Base-by-base conservation (phyloP, 2,329 filamentous ascomycete species). In the Fusarium sublunatum region DNA sequence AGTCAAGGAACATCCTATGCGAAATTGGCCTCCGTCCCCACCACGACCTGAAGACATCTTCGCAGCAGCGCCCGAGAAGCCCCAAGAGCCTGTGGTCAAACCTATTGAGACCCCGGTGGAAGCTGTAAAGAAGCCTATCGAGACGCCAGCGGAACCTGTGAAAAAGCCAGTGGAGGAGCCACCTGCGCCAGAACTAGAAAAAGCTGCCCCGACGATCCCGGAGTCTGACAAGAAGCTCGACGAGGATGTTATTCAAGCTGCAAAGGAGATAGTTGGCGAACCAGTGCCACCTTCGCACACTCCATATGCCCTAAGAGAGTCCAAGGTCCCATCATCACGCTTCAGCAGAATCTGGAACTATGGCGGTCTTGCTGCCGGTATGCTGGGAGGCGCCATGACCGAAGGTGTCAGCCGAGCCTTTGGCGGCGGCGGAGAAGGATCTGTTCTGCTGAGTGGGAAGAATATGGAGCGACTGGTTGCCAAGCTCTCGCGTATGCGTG, bases 391-490 rank as follows among this genome's bases (percentile, higher is more conserved):
- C 1, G 93, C 93, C 26, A 87, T 97, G 58, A 91, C 88, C 1
- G 95, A 99, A 76, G 86, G 90, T 48, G 79, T 99, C 65, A 91
- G 91, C 72, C 87, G 94, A 58, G 88, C 89, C 3, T 88, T 93
- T 32, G 91, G 92, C 7, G 86, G 88, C 51, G 82, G 83, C 15
- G 77, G 80, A 5, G 75, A 83, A 58, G 92, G 93, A 1, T 97
- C 93, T 2, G 81, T 97, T 8, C 88, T 99, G 79, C 86, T 99
- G 53, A 98, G 91, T 75, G 85, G 92, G 6, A 88, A 83, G 9
- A 99, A 99, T 72, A 93, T 98, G 86, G 93, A 98, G 74, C 86
- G 96, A 43, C 84, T 99, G 8, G 95, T 99, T 2, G 84, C 92
- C 6, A 97, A 96, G 76, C 84, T 99, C 3, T 98, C 94, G 4